Percentiles rank a stretch among this genome's conserved stretches.
These are phyloP conservation scores for Chenopodium album DNA, from an alignment of 148 eudicot species.

Conservation along the genomic window DNA sequence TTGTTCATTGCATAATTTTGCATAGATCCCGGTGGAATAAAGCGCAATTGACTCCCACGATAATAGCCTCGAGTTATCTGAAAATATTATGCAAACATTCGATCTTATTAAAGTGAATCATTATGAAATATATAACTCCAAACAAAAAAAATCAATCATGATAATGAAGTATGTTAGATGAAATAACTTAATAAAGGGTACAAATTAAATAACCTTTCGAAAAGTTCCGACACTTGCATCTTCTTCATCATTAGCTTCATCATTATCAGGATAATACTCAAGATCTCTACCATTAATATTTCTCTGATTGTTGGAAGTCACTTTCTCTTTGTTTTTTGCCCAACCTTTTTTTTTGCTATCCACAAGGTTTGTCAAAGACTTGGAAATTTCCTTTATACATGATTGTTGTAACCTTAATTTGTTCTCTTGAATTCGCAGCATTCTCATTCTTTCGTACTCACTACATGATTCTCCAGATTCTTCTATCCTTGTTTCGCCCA, in stretches of 20 bases:
- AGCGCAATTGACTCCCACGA: neutral
- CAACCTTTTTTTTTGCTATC: neutral
- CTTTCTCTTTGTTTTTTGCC: neutral
- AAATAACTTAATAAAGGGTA: neutral
- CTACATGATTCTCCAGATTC: neutral
- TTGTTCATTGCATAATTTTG: too few species aligned
- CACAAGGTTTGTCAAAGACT: neutral
- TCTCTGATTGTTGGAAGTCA: too few species aligned
- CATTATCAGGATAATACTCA: neutral
- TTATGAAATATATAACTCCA: neutral
- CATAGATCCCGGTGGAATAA: too few species aligned
- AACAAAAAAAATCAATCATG: neutral
- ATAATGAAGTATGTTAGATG: neutral
- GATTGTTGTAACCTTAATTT: neutral
- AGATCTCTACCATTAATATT: neutral
- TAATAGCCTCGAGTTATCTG: neutral
- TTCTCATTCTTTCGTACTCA: constrained; percentile 6
- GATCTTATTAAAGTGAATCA: neutral
- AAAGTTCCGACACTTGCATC: neutral
- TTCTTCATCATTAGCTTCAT: neutral
- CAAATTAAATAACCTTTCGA: neutral
- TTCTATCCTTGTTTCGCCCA: neutral
- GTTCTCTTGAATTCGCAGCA: constrained; percentile 1
- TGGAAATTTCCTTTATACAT: neutral
- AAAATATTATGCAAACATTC: neutral